Base-by-base conservation (phyloP, 106 monocot genomes). In the Chionographis japonica region DNA sequence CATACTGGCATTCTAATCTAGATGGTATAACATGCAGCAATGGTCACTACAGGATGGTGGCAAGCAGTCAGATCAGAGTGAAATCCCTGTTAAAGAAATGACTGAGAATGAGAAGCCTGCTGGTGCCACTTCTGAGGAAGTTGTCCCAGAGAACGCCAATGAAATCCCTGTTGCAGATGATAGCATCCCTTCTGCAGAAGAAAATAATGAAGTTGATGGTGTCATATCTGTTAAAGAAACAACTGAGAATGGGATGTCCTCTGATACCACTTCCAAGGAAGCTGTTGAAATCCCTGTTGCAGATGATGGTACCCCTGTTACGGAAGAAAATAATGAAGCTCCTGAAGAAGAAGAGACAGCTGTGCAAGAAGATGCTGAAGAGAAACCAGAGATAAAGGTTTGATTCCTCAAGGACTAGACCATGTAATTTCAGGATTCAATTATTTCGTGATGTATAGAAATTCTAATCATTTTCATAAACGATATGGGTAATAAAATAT, bases 331-430 rank as follows among this genome's bases (percentile, higher is more conserved):
- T 37, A 50, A 36, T 51, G 78, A 81, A 73, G 56, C 76, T 57
- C 66, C 70, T 54, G 84, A 78, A 50, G 58, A 75, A 49, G 78
- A 82, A 68, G 71, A 50, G 19, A 15, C 69, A 57, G 83, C 68
- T 66, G 64, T 27, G 11, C 60, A 75, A 80, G 85, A 75, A 71
- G 71, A 35, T 50, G 62, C 66, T 71, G 83, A 83, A 73, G 84
- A 78, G 71, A 75, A 77, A 54, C 78, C 82, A 49, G 81, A 71
- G 52, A 89, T 95, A 80, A 95, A 95, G 95, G 95, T 95, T 54
- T 63, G 27, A 52, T 77, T 55, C 41, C 56, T 53, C 12, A 11
- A 37, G 9, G 39, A 54, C 5, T 13, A 57, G 0, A 57, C 17
- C 12, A 41, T 40, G 18, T 12, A n/a, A 14, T 36, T 20, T 60